Evolutionary conservation across 176 grass and related monocot species (phyloP).

Genomic region (Carex pumila): DNA sequence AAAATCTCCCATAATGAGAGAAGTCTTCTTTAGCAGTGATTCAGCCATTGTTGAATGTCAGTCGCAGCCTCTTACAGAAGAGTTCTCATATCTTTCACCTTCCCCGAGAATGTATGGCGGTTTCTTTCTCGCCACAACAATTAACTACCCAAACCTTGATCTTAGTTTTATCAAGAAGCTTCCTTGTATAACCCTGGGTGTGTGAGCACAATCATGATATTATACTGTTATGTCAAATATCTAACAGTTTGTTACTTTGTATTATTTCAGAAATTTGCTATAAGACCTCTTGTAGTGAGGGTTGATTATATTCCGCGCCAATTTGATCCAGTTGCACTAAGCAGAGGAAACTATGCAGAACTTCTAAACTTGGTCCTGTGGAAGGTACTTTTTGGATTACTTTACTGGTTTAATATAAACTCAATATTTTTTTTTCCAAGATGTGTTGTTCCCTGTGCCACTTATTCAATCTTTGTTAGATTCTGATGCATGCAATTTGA

Average conservation of each 20-base stretch:
- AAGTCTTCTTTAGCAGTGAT: neutral
- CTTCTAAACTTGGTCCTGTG: slow-evolving; percentile 95
- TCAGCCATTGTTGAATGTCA: neutral
- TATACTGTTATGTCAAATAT: neutral
- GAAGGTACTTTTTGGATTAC: slow-evolving; percentile 55
- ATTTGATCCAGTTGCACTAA: slow-evolving; percentile 79
- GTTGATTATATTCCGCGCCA: slow-evolving; percentile 91
- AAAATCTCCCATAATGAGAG: neutral
- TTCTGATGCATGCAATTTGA: neutral
- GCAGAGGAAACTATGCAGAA: slow-evolving; percentile 94
- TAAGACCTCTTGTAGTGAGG: slow-evolving; percentile 66
- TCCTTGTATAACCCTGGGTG: neutral
- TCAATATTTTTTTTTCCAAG: neutral
- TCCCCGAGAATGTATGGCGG: neutral
- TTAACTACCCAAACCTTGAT: neutral
- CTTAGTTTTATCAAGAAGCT: neutral
- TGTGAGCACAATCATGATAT: neutral
- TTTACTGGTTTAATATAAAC: neutral
- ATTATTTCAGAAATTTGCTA: slow-evolving; percentile 83
- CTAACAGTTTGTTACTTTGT: neutral
- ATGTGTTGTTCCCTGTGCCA: neutral
- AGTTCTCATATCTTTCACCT: neutral
- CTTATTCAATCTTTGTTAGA: neutral
- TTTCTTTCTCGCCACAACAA: neutral
- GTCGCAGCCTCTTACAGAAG: neutral